Percentiles rank a stretch among this genome's conserved stretches.
Conservation (phyloP, 2,329 filamentous ascomycete species). For the Cordyceps fumosorosea region DNA sequence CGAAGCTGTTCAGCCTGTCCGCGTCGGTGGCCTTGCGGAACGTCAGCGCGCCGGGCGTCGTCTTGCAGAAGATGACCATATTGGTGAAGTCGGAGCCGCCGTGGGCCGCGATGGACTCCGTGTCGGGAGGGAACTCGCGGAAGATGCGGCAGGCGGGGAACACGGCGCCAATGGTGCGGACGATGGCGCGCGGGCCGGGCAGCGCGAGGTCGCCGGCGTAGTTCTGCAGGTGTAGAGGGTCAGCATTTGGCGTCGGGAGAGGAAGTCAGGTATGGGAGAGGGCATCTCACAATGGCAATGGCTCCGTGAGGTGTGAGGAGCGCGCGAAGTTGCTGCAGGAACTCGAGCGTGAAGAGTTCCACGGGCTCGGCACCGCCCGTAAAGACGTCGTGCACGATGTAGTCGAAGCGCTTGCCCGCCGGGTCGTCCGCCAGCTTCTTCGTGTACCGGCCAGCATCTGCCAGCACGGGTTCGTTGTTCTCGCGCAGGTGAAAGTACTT, state of each 20-base stretch:
- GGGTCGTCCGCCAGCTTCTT: constrained; percentile 36
- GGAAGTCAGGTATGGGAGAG: constrained; percentile 14
- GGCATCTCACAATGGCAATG: constrained; percentile 68
- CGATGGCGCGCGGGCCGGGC: constrained; percentile 68
- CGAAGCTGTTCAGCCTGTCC: constrained; percentile 68
- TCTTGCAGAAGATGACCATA: constrained; percentile 91
- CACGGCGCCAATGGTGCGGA: constrained; percentile 72
- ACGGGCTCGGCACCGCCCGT: constrained; percentile 92
- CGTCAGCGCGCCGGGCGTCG: constrained; percentile 42
- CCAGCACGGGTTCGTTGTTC: constrained; percentile 73
- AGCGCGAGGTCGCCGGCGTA: constrained; percentile 85
- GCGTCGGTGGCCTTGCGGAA: constrained; percentile 60
- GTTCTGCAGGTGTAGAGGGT: constrained; percentile 50
- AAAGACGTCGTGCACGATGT: constrained; percentile 96
- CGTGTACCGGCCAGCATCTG: constrained; percentile 72
- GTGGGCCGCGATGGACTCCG: constrained; percentile 27
- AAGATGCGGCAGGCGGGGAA: constrained; percentile 91
- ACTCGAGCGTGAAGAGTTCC: constrained; percentile 79
- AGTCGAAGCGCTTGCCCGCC: constrained; percentile 59
- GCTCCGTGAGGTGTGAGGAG: constrained; percentile 74
- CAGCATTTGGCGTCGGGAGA: constrained; percentile 12
- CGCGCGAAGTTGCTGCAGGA: constrained; percentile 62
- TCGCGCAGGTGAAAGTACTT: constrained; percentile 75
- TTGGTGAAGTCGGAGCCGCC: constrained; percentile 71
- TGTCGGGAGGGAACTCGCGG: constrained; percentile 59